phyloP scores from a whole-genome alignment of 73 alveolate genomes.

The Paramecium primaurelia region DNA sequence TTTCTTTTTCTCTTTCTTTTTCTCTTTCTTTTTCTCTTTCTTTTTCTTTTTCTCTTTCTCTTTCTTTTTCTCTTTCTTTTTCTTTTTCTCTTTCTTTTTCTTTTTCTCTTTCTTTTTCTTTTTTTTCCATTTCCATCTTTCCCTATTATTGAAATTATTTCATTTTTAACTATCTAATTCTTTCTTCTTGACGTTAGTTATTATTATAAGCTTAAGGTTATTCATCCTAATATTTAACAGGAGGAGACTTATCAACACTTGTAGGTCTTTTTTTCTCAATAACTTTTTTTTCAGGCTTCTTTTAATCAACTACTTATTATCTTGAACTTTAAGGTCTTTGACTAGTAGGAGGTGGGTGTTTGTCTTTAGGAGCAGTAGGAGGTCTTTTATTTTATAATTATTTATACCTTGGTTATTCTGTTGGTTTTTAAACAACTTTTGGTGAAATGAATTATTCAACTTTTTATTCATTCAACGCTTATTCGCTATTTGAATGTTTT shows the following conservation, averaged over 20 bases:
- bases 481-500: background rate
- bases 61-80: background rate
- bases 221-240: background rate
- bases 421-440: background rate
- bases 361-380: constrained; percentile 26
- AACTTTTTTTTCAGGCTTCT: background rate
- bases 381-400: background rate
- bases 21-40: background rate
- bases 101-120: background rate
- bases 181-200: background rate
- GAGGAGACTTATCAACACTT: background rate
- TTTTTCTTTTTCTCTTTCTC: background rate
- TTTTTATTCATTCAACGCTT: background rate
- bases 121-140: background rate
- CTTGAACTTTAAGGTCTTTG: constrained; percentile 43
- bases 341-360: background rate
- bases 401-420: background rate
- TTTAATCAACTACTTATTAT: background rate
- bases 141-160: background rate
- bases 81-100: background rate
- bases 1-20: background rate
- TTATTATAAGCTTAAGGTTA: constrained; percentile 7
- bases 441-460: background rate
- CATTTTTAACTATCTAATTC: background rate
- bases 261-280: constrained; percentile 21